Conservation (phyloP, 2,329 filamentous ascomycete genomes). For the Ilyonectria destructans region DNA sequence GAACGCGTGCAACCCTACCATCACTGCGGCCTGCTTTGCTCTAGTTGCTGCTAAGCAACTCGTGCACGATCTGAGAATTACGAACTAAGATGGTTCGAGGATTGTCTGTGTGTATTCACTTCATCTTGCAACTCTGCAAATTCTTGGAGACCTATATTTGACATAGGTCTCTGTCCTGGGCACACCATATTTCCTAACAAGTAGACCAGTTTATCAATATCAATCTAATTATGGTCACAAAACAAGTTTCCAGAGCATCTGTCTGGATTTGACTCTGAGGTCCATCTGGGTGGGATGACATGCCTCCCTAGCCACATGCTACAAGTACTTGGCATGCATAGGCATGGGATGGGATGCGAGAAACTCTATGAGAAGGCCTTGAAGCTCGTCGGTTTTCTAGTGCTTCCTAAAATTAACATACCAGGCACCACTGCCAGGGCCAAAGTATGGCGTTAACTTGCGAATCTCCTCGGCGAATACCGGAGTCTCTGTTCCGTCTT, state of each 20-base stretch:
- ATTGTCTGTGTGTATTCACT: no score
- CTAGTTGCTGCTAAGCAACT: slow-evolving; percentile 10
- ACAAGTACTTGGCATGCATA: no score
- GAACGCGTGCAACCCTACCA: slow-evolving; percentile 23
- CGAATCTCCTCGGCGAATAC: slow-evolving; percentile 40
- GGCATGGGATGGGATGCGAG: no score
- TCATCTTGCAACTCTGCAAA: no score
- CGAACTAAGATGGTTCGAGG: not conserved
- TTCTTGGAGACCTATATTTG: no score
- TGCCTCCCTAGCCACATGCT: no score
- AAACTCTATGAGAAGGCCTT: no score
- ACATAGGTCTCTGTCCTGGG: no score
- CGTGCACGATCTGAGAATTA: not conserved
- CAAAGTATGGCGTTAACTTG: slow-evolving; percentile 36
- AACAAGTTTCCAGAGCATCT: not conserved
- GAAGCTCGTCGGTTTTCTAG: not conserved
- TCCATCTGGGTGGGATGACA: no score
- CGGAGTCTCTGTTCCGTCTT: slow-evolving; percentile 32
- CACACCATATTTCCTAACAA: not conserved
- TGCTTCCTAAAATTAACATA: slow-evolving; percentile 37
- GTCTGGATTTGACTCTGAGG: no score
- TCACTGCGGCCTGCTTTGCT: slow-evolving; percentile 22
- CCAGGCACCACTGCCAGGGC: slow-evolving; percentile 37
- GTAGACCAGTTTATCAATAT: not conserved
- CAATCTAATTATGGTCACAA: not conserved